phyloP scores from a whole-genome alignment of 805 yeast species.

The Cyberlindnera samutprakarnensis region DNA sequence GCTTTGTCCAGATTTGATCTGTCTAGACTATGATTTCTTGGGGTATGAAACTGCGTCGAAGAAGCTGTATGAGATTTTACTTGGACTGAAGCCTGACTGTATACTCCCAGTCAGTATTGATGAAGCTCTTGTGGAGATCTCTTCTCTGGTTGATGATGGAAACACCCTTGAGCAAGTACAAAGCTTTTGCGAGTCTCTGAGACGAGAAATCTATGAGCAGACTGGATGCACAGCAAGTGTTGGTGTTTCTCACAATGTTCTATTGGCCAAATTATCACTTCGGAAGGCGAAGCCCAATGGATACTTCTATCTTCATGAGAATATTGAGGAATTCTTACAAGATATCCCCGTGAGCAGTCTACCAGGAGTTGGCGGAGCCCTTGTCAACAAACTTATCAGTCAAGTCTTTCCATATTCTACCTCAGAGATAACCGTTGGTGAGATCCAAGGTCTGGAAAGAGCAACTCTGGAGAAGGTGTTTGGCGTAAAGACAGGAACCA shows the following conservation, averaged over 20 bases:
- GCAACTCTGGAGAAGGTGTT: conserved; percentile 35
- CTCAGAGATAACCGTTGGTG: conserved; percentile 24
- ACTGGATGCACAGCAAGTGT: conserved; percentile 70
- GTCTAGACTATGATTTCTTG: conserved; percentile 67
- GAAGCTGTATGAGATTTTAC: conserved; percentile 53
- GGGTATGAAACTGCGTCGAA: conserved; percentile 62
- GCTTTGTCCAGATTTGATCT: conserved; percentile 57
- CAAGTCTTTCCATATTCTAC: conserved; percentile 19
- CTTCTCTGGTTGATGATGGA: conserved; percentile 24
- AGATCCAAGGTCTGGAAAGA: conserved; percentile 30
- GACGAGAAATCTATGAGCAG: conserved; percentile 30
- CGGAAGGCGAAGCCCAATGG: conserved; percentile 80
- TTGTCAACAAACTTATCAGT: conserved; percentile 37
- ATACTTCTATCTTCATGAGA: conserved; percentile 29
- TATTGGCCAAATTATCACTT: conserved; percentile 71
- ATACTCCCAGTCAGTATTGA: conserved; percentile 80
- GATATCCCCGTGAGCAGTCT: conserved; percentile 29
- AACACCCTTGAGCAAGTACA: conserved; percentile 21
- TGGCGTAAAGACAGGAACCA: conserved; percentile 67
- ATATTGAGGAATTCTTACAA: conserved; percentile 26
- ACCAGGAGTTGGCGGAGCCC: conserved; percentile 59
- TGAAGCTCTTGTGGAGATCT: conserved; percentile 76
- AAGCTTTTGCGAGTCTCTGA: conserved; percentile 20
- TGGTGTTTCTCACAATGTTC: conserved; percentile 68
- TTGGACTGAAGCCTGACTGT: conserved; percentile 30